Base-by-base conservation (phyloP, 257 asterid species). In the Eustoma russellianum region DNA sequence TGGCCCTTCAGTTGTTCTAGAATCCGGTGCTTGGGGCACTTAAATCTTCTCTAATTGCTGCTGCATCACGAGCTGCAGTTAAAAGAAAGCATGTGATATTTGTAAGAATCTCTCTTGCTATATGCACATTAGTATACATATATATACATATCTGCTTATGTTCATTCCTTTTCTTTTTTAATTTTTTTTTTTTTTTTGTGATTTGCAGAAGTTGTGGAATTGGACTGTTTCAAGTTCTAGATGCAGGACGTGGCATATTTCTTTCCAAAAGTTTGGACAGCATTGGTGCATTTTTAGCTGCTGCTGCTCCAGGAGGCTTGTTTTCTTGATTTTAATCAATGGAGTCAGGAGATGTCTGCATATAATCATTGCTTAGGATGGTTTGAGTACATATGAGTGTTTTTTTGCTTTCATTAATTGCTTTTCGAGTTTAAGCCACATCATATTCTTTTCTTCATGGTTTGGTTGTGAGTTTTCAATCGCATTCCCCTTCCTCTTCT, bases 1-100 rank as follows among this genome's bases (percentile, higher is more conserved):
- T 88, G 99, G 73, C 97, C 9, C 93, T 85, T 51, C 85, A 85
- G 14, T 64, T 92, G 68, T 88, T 88, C 78, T 88, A 73, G 50
- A 47, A 17, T 41, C 9, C 13, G 46, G 55, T 58, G 54, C 46
- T 55, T 49, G 11, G 30, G 66, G 57, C 64, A 15, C 59, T 64
- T n/a, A 34, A 43, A 48, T 47, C 66, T 49, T 40, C 61, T 59
- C 48, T 33, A 67, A 65, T 19, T 64, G 72, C 69, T 62, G 58
- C 43, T 51, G 57, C 54, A 41, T 51, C 56, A 38, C 17, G 9
- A 40, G 50, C 47, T 47, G 67, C 75, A 41, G 76, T 68, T 56
- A 45, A 51, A 65, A 57, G 63, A 46, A 62, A 49, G 55, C 68
- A 56, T 66, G 61, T 72, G 71, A 67, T 55, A 66, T 49, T 46